phyloP scores from a whole-genome alignment of 2,329 filamentous ascomycete genomes.

The Pyrenochaeta sp. region DNA sequence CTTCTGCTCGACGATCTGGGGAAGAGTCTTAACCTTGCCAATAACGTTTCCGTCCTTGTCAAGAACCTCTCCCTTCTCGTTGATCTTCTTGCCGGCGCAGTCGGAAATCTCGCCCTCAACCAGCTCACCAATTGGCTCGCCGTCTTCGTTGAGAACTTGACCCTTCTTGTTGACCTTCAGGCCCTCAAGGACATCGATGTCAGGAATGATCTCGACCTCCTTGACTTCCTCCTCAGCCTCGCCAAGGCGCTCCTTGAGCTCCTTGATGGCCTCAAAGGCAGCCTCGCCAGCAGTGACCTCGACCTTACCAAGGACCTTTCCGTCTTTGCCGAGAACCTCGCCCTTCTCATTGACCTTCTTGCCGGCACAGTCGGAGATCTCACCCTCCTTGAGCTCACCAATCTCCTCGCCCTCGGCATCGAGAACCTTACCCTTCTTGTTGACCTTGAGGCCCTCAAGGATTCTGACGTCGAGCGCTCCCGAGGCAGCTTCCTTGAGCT shows the following conservation, averaged over 20 bases:
- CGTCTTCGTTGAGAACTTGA: constrained; percentile 60
- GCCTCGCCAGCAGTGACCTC: constrained; percentile 58
- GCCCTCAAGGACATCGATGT: constrained; percentile 58
- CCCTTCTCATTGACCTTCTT: constrained; percentile 60
- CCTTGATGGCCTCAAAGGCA: constrained; percentile 59
- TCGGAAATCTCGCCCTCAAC: constrained; percentile 66
- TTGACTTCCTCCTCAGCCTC: constrained; percentile 50
- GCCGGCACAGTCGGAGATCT: constrained; percentile 53
- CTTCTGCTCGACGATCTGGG: constrained; percentile 50
- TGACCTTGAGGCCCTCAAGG: constrained; percentile 62
- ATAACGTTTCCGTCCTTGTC: constrained; percentile 70
- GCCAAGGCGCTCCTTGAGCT: constrained; percentile 54
- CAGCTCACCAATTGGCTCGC: constrained; percentile 62
- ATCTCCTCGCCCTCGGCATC: constrained; percentile 60
- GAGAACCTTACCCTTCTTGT: constrained; percentile 64
- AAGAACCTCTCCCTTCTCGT: constrained; percentile 69
- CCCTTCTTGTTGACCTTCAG: constrained; percentile 68
- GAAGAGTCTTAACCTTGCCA: constrained; percentile 65
- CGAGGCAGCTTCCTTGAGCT: constrained; percentile 51
- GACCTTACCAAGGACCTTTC: constrained; percentile 59
- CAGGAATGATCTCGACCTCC: constrained; percentile 51
- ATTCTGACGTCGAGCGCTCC: constrained; percentile 56
- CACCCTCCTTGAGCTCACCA: constrained; percentile 58
- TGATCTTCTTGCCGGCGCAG: constrained; percentile 71
- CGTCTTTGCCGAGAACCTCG: constrained; percentile 59